phyloP scores from a whole-genome alignment of 148 eudicot genomes.

The Cornus controversa region DNA sequence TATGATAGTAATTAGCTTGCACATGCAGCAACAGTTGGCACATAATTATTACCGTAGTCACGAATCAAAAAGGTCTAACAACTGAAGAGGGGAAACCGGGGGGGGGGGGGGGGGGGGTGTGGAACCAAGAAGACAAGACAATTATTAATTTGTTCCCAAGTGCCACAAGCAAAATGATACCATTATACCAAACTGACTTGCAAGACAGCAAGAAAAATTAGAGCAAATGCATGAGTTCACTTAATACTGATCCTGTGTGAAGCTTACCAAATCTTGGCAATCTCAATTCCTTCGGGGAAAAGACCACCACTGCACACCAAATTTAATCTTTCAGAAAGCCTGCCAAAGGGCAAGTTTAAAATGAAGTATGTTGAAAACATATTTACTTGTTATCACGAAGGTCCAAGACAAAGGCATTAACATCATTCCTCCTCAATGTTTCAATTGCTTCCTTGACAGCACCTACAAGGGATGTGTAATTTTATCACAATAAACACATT shows the following conservation, averaged over 20 bases:
- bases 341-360: constrained; percentile 1
- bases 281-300: constrained; percentile 96
- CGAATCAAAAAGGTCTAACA: too few relatives aligned
- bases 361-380: constrained; percentile 9
- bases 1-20: too few relatives aligned
- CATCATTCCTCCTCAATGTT: constrained; percentile 72
- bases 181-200: not conserved
- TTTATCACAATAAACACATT: not conserved
- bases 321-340: constrained; percentile 27
- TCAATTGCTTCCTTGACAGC: constrained; percentile 92
- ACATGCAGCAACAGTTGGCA: too few relatives aligned
- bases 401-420: constrained; percentile 84
- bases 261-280: constrained; percentile 91
- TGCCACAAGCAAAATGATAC: not conserved
- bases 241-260: not conserved
- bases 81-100: not conserved
- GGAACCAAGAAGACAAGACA: not conserved
- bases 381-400: constrained; percentile 96
- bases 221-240: not conserved
- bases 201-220: not conserved
- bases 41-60: too few relatives aligned
- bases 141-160: not conserved
- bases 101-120: too few relatives aligned
- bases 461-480: constrained; percentile 35
- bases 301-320: constrained; percentile 93